A percentile compares a stretch with the other conserved stretches of the same genome.
phyloP scores from a whole-genome alignment of 306 rosid genomes.

The Trichosanthes truncata region DNA sequence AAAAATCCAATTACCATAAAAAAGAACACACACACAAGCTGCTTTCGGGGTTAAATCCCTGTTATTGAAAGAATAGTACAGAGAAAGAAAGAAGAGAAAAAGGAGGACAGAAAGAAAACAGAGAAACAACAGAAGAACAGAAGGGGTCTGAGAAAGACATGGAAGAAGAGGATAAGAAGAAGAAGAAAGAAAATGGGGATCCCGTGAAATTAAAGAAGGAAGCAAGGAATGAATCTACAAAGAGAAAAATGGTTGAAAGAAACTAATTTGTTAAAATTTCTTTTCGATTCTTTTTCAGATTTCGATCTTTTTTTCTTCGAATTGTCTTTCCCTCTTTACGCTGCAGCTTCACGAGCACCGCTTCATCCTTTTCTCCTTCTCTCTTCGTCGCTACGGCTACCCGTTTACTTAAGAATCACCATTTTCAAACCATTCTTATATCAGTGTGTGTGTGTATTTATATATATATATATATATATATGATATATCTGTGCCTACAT shows the following conservation, averaged over 20 bases:
- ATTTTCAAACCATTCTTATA: background rate
- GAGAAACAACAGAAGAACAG: background rate
- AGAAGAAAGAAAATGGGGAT: constrained; percentile 42
- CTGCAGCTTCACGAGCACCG: constrained; percentile 21
- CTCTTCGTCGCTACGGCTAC: constrained; percentile 8
- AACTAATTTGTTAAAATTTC: background rate
- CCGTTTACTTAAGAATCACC: background rate
- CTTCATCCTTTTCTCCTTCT: background rate
- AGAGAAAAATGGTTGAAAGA: constrained; percentile 2
- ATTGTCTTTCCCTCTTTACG: constrained; percentile 1
- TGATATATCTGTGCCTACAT: background rate
- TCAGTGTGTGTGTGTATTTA: too few species aligned
- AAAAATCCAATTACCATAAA: background rate
- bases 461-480: background rate
- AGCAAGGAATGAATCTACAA: constrained; percentile 72
- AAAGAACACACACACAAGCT: background rate
- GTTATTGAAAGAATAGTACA: background rate
- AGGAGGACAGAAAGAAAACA: background rate
- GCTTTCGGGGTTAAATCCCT: background rate
- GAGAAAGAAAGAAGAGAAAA: background rate
- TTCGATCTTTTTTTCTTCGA: constrained; percentile 6
- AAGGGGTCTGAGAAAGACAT: constrained; percentile 9
- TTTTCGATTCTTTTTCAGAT: background rate
- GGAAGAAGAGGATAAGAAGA: background rate
- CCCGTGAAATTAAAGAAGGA: constrained; percentile 87